Conservation (phyloP, 2,329 filamentous ascomycete genomes). For the Xylaria sp. region DNA sequence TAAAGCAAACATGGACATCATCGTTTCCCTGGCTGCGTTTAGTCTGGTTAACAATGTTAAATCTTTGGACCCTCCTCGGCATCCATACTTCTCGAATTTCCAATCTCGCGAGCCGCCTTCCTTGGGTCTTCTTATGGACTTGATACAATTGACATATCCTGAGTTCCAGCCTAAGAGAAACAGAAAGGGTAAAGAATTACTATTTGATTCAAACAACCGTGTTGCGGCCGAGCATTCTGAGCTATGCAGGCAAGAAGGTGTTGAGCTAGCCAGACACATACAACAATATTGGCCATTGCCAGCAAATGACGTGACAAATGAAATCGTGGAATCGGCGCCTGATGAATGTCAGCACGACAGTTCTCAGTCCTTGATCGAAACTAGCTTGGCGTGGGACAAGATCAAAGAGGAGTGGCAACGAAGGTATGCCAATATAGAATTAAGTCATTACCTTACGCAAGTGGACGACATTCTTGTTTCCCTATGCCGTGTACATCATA, state of each 20-base stretch:
- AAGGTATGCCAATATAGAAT: neutral
- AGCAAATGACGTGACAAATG: neutral
- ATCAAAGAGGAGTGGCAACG: slow-evolving; percentile 17
- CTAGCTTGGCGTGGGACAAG: neutral
- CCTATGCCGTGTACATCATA: neutral
- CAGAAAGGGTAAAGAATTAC: neutral
- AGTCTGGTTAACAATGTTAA: slow-evolving; percentile 20
- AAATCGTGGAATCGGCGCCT: neutral
- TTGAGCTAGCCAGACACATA: neutral
- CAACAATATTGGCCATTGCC: slow-evolving; percentile 7
- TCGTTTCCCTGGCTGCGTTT: slow-evolving; percentile 31
- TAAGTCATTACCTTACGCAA: neutral
- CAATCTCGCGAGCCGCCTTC: slow-evolving; percentile 27
- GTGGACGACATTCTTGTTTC: slow-evolving; percentile 4
- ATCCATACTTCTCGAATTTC: slow-evolving; percentile 28
- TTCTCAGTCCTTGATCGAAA: neutral
- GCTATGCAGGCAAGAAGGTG: neutral
- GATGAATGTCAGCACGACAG: no score
- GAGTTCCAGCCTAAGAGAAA: neutral
- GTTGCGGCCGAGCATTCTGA: neutral
- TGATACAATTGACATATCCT: slow-evolving; percentile 21
- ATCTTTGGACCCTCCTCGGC: slow-evolving; percentile 22
- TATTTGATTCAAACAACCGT: neutral
- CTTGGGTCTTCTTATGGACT: slow-evolving; percentile 14
- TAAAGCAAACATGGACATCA: slow-evolving; percentile 34